phyloP scores from a whole-genome alignment of 768 basidiomycete species.

The Mycena alexandri region DNA sequence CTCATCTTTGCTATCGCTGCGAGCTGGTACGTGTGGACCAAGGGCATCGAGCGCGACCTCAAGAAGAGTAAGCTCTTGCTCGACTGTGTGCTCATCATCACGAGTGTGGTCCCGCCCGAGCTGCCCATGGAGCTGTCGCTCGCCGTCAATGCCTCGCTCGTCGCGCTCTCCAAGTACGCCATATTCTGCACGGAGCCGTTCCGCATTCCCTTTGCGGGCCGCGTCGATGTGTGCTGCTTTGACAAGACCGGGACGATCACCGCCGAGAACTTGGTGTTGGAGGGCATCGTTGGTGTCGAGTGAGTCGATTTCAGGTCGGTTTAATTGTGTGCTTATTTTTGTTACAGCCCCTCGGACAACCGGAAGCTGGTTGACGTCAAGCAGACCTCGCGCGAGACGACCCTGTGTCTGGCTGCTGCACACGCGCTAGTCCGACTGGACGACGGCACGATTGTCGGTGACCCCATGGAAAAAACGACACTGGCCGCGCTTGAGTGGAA shows the following conservation, averaged over 20 bases:
- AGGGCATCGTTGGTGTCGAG: conserved; percentile 94
- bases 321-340: conserved; percentile 30
- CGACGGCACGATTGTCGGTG: conserved; percentile 94
- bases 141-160: conserved; percentile 95
- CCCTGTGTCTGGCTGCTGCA: conserved; percentile 89
- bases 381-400: conserved; percentile 82
- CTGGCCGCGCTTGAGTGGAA: conserved; percentile 93
- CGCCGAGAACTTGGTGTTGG: conserved; percentile 92
- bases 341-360: conserved; percentile 67
- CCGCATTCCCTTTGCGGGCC: conserved; percentile 94
- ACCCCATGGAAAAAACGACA: conserved; percentile 99
- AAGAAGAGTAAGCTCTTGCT: conserved; percentile 96
- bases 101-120: conserved; percentile 97
- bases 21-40: conserved; percentile 98
- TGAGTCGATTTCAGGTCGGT: conserved; percentile 55
- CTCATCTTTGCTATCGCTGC: conserved; percentile 98
- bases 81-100: conserved; percentile 96
- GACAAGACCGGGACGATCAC: conserved; percentile 99
- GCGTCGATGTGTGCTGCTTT: conserved; percentile 98
- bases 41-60: conserved; percentile 92
- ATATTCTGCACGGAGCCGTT: conserved; percentile 99
- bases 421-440: conserved; percentile 96
- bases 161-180: conserved; percentile 93
- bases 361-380: conserved; percentile 83
- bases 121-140: conserved; percentile 97